Evolutionary conservation across 1,139 yeast genomes (phyloP), one percentile per base, ranked within the genome.

Genomic region (Blastobotrys ciferrii): DNA sequence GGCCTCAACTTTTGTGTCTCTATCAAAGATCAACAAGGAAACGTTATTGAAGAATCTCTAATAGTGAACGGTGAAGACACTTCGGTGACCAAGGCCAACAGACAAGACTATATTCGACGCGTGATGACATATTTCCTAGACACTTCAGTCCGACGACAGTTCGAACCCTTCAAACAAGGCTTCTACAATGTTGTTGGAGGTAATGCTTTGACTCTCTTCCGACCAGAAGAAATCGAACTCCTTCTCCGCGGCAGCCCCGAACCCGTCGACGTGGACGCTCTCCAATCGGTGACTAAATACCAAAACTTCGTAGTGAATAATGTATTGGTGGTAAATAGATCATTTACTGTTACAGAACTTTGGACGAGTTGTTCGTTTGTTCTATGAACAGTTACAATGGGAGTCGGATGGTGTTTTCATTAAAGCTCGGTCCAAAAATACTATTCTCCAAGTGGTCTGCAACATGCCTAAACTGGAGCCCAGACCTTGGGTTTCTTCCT

Each of bases 121-220:
- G 84, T 89, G 69, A 74, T 81, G 43, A 71, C 74, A 32, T 86
- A 80, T 56, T 80, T 80, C 58, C 62, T 89, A 56, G 74, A 75
- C 43, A 78, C 74, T 15, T 76, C 86, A 0, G 75, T 86, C 7
- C 61, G 69, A 6, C 60, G 64, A 2, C 85, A 81, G 54, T 76
- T 84, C 48, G 68, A 69, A 3, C 75, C 82, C 9, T 84, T 91
- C 61, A 71, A 74, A 42, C 72, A 64, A 6, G 98, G 98, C 0
- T 92, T 92, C 60, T 72, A 77, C 43, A 75, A 76, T 32, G 96
- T 88, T 1, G 80, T 84, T 37, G 91, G 87, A 14, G 92, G 95
- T 1, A 84, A 87, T 60, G 92, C 92, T 0, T 68, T 89, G 18
- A 76, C 87, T 0, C 66, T 92, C 39, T 88, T 92, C 60, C 77